These are phyloP conservation scores for Eryngium alpinum DNA, from an alignment of 140 eudicot genomes.

Conservation along the genomic window DNA sequence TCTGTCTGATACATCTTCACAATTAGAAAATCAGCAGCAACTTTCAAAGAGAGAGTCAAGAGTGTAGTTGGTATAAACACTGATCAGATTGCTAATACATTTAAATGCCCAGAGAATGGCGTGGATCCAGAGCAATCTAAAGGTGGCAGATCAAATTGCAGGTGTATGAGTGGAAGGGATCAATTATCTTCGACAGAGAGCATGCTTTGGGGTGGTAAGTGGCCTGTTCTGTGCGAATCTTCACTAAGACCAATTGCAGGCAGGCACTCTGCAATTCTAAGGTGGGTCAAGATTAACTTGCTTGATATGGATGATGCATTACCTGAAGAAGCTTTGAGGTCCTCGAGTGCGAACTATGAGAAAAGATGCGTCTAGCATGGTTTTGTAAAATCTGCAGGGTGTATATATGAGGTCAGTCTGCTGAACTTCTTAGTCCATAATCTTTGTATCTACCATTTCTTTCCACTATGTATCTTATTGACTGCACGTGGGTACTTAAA, in stretches of 20 bases:
- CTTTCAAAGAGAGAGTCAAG: constrained; percentile 4
- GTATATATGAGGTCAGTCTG: constrained; percentile 74
- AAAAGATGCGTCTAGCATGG: constrained; percentile 72
- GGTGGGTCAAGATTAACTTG: constrained; percentile 63
- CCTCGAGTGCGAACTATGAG: constrained; percentile 43
- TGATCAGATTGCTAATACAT: neutral
- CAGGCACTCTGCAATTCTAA: constrained; percentile 52
- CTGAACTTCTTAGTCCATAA: constrained; percentile 1
- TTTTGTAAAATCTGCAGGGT: constrained; percentile 70
- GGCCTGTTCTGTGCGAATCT: constrained; percentile 41
- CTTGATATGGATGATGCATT: constrained; percentile 86
- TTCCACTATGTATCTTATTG: neutral
- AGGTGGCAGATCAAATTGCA: constrained; percentile 34
- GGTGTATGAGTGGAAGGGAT: constrained; percentile 30
- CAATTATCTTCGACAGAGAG: constrained; percentile 31
- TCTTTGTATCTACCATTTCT: neutral
- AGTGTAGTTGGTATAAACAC: neutral
- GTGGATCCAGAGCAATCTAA: constrained; percentile 32
- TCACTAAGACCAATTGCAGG: constrained; percentile 63
- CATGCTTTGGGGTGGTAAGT: constrained; percentile 22
- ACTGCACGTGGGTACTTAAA: neutral
- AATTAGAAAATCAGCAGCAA: constrained; percentile 22
- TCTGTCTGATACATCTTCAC: constrained; percentile 20
- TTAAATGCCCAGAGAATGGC: constrained; percentile 19
- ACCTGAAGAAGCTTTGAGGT: constrained; percentile 66